A percentile compares a stretch with the other conserved stretches of the same genome.
phyloP scores from a whole-genome alignment of 139 green algal species.

The Chlamydomonas sphaeroides region DNA sequence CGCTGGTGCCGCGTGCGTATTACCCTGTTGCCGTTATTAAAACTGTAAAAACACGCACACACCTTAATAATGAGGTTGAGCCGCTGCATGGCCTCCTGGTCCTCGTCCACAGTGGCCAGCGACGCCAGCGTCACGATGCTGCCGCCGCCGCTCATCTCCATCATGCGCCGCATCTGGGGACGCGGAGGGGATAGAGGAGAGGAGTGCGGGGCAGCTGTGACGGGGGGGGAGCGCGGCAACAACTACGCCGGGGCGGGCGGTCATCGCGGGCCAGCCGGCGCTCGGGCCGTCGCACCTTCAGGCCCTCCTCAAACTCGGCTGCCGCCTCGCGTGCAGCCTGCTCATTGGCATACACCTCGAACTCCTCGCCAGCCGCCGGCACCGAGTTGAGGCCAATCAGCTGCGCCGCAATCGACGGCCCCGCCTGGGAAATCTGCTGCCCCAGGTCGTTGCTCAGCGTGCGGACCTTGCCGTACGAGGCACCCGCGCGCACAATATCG shows the following conservation, averaged over 20 bases:
- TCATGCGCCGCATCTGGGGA: slow-evolving; percentile 28
- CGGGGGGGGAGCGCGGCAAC: neutral
- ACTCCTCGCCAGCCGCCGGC: slow-evolving; percentile 91
- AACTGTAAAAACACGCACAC: too few species aligned
- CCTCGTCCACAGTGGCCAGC: slow-evolving; percentile 84
- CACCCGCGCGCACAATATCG: slow-evolving; percentile 84
- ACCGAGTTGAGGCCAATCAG: slow-evolving; percentile 89
- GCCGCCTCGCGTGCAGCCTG: slow-evolving; percentile 67
- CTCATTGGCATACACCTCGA: slow-evolving; percentile 75
- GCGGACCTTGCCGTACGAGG: slow-evolving; percentile 86
- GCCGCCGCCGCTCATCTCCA: slow-evolving; percentile 66
- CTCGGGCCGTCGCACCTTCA: slow-evolving; percentile 15
- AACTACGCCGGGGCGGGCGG: neutral
- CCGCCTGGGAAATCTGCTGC: slow-evolving; percentile 40
- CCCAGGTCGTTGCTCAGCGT: slow-evolving; percentile 72
- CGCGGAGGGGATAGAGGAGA: too few species aligned
- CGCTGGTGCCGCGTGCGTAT: too few species aligned
- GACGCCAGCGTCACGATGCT: slow-evolving; percentile 89
- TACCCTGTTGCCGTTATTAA: too few species aligned
- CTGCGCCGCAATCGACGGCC: slow-evolving; percentile 86
- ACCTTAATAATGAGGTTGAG: slow-evolving; percentile 95
- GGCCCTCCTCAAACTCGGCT: slow-evolving; percentile 50
- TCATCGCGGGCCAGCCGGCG: neutral
- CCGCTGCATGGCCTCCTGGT: slow-evolving; percentile 72
- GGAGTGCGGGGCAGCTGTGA: neutral